Evolutionary conservation across 2,329 filamentous ascomycete species (phyloP).

Genomic region (Colletotrichum navitas): DNA sequence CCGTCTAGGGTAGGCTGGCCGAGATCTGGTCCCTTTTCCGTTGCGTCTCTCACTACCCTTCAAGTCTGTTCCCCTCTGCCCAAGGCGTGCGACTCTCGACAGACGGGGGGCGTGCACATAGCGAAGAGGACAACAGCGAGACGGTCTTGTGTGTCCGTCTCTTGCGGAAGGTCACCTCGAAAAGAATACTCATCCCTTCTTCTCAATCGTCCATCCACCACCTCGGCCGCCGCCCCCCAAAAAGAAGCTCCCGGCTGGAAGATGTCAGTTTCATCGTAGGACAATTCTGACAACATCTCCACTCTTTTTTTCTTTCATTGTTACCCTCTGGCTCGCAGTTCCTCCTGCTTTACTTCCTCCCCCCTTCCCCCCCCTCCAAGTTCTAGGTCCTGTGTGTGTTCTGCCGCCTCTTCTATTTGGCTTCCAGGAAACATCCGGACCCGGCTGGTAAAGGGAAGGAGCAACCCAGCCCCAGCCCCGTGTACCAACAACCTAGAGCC

Average conservation of each 20-base stretch:
- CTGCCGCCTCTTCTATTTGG: constrained; percentile 23
- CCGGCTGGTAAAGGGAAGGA: constrained; percentile 14
- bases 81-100: constrained; percentile 28
- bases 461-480: constrained; percentile 6
- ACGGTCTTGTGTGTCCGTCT: not conserved
- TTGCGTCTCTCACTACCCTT: not conserved
- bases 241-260: constrained; percentile 35
- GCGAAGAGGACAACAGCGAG: constrained; percentile 1
- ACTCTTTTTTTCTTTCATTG: constrained; percentile 21
- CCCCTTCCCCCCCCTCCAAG: no score
- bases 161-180: constrained; percentile 26
- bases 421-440: constrained; percentile 22
- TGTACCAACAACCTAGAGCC: not conserved
- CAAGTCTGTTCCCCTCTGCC: constrained; percentile 7
- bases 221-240: constrained; percentile 10
- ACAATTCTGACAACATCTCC: constrained; percentile 40
- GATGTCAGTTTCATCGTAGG: constrained; percentile 42
- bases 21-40: constrained; percentile 16
- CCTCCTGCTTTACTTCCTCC: not conserved
- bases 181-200: constrained; percentile 40
- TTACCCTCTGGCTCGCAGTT: constrained; percentile 16
- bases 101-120: constrained; percentile 27
- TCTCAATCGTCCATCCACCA: constrained; percentile 27
- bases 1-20: constrained; percentile 8
- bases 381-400: not conserved